Evolutionary conservation across 495 filamentous ascomycete species (phyloP).

Genomic region (Podospora comata): DNA sequence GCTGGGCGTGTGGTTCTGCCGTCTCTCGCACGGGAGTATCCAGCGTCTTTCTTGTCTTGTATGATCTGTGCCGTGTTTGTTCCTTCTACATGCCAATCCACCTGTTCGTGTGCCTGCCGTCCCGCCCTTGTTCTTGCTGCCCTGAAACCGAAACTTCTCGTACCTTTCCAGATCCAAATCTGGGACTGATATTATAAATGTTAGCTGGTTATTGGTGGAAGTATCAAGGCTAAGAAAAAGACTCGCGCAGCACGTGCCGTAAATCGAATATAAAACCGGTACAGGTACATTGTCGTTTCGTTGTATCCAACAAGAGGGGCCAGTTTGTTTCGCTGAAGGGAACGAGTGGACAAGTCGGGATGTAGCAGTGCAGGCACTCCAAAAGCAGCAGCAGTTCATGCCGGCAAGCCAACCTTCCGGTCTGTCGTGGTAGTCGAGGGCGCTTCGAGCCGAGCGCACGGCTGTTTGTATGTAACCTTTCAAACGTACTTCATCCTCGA

Average conservation of each 20-base stretch:
- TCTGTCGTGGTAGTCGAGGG: not conserved
- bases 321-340: not conserved
- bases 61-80: not conserved
- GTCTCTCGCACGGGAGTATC: no score
- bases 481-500: not conserved
- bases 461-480: not conserved
- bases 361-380: not conserved
- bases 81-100: not conserved
- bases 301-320: not conserved
- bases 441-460: slow-evolving; percentile 4
- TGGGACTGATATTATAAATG: not conserved
- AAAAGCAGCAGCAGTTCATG: slow-evolving; percentile 10
- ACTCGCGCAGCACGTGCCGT: not conserved
- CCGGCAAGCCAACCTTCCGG: slow-evolving; percentile 14
- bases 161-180: not conserved
- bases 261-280: not conserved
- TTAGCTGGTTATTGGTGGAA: not conserved
- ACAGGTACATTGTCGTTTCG: not conserved
- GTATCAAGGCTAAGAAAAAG: not conserved
- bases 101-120: not conserved
- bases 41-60: not conserved
- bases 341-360: not conserved
- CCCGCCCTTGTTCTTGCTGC: not conserved
- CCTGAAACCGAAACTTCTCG: not conserved
- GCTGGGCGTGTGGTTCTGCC: not conserved